These are phyloP conservation scores for Hordeum vulgare DNA, from an alignment of 176 grass and related monocot genomes.

Conservation along the genomic window MorexV3_pseudomolecules_assembly NC_058520.1:283765178-283765677, in stretches of 20 bases:
- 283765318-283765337: constrained; percentile 41
- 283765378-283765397: not conserved
- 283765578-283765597: not conserved
- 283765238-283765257: constrained; percentile 94
- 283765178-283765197: not conserved
- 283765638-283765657: not conserved
- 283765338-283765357: not conserved
- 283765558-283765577: constrained; percentile 4
- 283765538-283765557: not conserved
- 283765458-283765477: not conserved
- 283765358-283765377: not conserved
- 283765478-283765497: not conserved
- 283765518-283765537: not conserved
- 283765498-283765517: not conserved
- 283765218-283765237: constrained; percentile 70
- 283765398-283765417: constrained; percentile 3
- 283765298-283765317: constrained; percentile 84
- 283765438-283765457: not conserved
- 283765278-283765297: constrained; percentile 86
- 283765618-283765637: constrained; percentile 15
- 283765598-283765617: constrained; percentile 1
- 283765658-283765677: not conserved
- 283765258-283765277: constrained; percentile 94
- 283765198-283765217: constrained; percentile 14
- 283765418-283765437: not conserved